Evolutionary conservation across 441 rosid genomes (phyloP).

Genomic region (Adansonia madagascariensis): DNA sequence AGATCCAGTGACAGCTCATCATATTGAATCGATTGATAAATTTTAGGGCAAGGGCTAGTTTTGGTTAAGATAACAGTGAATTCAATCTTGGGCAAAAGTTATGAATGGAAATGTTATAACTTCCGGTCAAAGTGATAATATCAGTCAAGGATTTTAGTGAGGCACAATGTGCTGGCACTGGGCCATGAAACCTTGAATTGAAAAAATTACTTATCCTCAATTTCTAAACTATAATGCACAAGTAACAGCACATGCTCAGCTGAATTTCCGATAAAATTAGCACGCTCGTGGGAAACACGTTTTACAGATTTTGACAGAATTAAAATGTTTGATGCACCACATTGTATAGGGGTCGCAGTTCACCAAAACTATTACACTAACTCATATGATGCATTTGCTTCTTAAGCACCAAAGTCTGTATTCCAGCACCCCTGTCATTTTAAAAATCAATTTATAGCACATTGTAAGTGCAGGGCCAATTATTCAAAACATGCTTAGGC

Average conservation of each 20-base stretch:
- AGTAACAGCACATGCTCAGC: background rate
- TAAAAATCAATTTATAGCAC: background rate
- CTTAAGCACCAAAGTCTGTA: background rate
- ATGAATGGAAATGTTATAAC: background rate
- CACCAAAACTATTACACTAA: background rate
- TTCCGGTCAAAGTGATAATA: background rate
- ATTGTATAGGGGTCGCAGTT: background rate
- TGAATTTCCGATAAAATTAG: background rate
- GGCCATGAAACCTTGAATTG: background rate
- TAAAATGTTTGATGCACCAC: background rate
- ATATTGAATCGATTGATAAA: background rate
- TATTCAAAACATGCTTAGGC: background rate
- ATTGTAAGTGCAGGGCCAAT: background rate
- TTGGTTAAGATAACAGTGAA: background rate
- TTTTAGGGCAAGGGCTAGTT: background rate
- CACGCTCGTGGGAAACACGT: background rate
- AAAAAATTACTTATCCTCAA: background rate
- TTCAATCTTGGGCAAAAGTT: background rate
- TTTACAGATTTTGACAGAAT: background rate
- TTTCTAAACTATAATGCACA: background rate
- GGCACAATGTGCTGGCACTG: background rate
- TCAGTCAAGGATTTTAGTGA: background rate
- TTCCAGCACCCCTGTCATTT: background rate
- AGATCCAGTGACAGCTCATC: background rate
- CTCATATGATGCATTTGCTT: background rate